Evolutionary conservation across 768 basidiomycete species (phyloP).

Genomic region (Podaxis sp.): DNA sequence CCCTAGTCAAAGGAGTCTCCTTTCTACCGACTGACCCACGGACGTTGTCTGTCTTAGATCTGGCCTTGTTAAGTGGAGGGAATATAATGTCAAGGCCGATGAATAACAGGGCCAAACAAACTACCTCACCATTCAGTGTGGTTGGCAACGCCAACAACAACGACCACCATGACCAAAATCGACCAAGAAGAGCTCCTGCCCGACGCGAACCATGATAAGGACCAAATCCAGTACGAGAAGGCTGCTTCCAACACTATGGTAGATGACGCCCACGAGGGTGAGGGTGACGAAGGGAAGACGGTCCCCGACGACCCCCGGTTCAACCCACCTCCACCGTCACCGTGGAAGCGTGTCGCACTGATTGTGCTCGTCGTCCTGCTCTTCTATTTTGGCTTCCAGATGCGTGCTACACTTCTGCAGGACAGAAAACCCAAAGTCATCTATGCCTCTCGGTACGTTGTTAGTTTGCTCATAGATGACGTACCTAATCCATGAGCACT

Average conservation of each 20-base stretch:
- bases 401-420: slow-evolving; percentile 1
- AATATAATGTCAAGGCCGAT: background rate
- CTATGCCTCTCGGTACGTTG: slow-evolving; percentile 21
- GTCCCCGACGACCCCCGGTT: background rate
- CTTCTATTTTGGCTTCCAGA: slow-evolving; percentile 12
- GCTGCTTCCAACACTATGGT: background rate
- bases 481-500: background rate
- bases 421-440: slow-evolving; percentile 16
- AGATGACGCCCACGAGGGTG: background rate
- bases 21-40: no score
- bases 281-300: background rate
- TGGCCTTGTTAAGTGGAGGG: no score
- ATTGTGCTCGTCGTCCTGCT: slow-evolving; percentile 7
- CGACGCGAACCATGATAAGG: background rate
- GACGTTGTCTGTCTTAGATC: no score
- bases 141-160: background rate
- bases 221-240: background rate
- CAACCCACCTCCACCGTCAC: slow-evolving; percentile 13
- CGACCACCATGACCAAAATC: slow-evolving; percentile 1
- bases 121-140: background rate
- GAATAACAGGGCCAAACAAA: background rate
- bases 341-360: slow-evolving; percentile 16
- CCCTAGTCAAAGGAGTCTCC: no score
- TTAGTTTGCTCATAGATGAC: background rate
- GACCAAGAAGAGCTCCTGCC: background rate